These are phyloP conservation scores for Galeopsis tetrahit DNA, from an alignment of 257 asterid species.

Conservation along the genomic window DNA sequence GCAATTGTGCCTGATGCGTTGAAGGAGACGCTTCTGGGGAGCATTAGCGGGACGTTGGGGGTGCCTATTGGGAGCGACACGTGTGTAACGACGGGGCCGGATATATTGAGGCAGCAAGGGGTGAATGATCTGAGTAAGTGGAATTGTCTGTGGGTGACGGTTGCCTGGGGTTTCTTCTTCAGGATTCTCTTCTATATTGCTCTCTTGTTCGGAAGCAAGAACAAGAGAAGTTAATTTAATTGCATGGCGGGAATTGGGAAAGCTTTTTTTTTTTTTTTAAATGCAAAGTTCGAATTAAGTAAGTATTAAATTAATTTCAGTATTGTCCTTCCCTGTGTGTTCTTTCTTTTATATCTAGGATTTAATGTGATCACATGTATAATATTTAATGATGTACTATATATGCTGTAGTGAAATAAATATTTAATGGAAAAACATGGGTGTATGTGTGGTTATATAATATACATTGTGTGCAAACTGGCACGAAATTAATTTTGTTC, in stretches of 20 bases:
- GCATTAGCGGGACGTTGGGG: conserved; percentile 58
- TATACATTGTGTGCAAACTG: no score
- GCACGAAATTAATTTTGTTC: no score
- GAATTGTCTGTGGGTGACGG: conserved; percentile 63
- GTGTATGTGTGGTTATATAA: no score
- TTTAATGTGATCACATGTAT: background rate
- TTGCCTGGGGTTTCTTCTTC: conserved; percentile 83
- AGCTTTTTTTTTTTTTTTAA: background rate
- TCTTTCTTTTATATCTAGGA: background rate
- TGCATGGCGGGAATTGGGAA: no score
- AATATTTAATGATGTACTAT: background rate
- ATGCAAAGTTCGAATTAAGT: background rate
- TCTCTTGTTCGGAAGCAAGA: conserved; percentile 65
- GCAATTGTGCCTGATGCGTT: conserved; percentile 46
- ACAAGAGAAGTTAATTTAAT: conserved; percentile 61
- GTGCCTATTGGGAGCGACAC: conserved; percentile 48
- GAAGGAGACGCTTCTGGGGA: conserved; percentile 53
- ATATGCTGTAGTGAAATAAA: no score
- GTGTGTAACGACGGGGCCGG: conserved; percentile 68
- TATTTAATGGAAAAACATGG: no score
- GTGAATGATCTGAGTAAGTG: conserved; percentile 59
- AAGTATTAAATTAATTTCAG: background rate
- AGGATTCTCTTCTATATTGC: conserved; percentile 65
- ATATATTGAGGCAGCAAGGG: conserved; percentile 65
- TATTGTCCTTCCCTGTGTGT: background rate